A percentile compares a stretch with the other conserved stretches of the same genome.
Evolutionary conservation across 345 rosid genomes (phyloP).

Genomic region (Hibiscus syriacus): DNA sequence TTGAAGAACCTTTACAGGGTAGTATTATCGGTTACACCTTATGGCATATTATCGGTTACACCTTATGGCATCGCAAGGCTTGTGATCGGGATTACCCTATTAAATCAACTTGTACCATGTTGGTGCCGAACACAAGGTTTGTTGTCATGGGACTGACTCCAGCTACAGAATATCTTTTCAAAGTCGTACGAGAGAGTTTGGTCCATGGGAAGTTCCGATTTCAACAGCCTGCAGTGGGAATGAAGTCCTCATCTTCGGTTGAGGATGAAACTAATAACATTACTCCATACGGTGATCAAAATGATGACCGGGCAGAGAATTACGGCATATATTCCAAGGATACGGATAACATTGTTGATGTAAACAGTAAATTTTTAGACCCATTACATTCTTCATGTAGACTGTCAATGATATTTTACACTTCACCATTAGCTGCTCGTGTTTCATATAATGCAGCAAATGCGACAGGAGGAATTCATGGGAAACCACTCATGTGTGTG

Average conservation of each 20-base stretch:
- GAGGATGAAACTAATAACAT: conserved; percentile 77
- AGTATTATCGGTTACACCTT: conserved; percentile 44
- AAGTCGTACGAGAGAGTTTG: conserved; percentile 41
- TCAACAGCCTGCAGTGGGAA: conserved; percentile 31
- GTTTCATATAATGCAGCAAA: too few relatives aligned
- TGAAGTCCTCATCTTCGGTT: conserved; percentile 61
- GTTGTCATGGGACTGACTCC: conserved; percentile 58
- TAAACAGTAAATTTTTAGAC: conserved; percentile 29
- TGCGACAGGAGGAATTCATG: too few relatives aligned
- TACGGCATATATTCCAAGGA: conserved; percentile 17
- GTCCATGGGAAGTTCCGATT: conserved; percentile 42
- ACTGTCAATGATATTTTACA: conserved; percentile 16
- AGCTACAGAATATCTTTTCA: conserved; percentile 61
- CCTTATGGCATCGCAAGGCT: conserved; percentile 74
- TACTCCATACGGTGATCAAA: conserved; percentile 32
- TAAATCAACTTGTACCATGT: conserved; percentile 65
- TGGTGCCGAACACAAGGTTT: conserved; percentile 53
- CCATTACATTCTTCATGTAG: conserved; percentile 23
- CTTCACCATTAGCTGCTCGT: conserved; percentile 13
- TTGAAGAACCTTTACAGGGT: conserved; percentile 31
- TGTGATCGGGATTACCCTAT: conserved; percentile 40
- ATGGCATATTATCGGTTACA: conserved; percentile 69
- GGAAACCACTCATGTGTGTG: too few relatives aligned
- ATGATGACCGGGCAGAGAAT: conserved; percentile 37
- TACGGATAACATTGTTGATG: conserved; percentile 2